A percentile compares a stretch with the other conserved stretches of the same genome.
phyloP scores from a whole-genome alignment of 768 basidiomycete genomes.

The Kwoniella dejecticola region DNA sequence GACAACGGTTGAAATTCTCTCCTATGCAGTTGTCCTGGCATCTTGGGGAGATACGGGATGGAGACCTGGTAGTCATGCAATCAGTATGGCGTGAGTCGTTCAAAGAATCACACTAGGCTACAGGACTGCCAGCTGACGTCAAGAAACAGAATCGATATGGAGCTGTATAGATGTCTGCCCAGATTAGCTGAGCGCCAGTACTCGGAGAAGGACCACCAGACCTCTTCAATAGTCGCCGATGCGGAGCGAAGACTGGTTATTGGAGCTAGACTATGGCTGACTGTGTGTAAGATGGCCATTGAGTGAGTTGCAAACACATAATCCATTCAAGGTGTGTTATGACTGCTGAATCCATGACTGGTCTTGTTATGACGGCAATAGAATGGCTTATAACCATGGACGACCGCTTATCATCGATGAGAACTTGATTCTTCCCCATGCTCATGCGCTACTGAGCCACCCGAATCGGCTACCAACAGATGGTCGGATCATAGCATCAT shows the following conservation, averaged over 20 bases:
- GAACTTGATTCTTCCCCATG: slow-evolving; percentile 8
- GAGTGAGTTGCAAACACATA: slow-evolving; percentile 17
- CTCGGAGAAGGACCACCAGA: no score
- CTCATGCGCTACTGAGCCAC: slow-evolving; percentile 18
- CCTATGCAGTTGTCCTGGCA: slow-evolving; percentile 20
- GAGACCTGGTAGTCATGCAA: slow-evolving; percentile 21
- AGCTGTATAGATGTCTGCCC: slow-evolving; percentile 23
- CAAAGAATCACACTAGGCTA: no score
- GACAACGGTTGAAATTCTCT: no score
- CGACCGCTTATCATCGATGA: slow-evolving; percentile 16
- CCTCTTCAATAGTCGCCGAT: neutral
- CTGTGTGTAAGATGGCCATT: slow-evolving; percentile 18
- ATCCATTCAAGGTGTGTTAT: no score
- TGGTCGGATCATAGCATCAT: slow-evolving; percentile 22
- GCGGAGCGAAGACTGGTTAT: slow-evolving; percentile 8
- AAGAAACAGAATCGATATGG: slow-evolving; percentile 32
- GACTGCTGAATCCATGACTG: slow-evolving; percentile 10
- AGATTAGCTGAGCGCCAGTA: slow-evolving; percentile 2
- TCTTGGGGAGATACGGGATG: slow-evolving; percentile 30
- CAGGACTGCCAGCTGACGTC: no score
- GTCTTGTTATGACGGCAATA: no score
- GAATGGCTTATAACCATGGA: slow-evolving; percentile 27
- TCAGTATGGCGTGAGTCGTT: slow-evolving; percentile 30
- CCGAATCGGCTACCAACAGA: slow-evolving; percentile 14
- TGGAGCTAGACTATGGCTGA: slow-evolving; percentile 21